These are phyloP conservation scores for Bipolaris sorokiniana DNA, from an alignment of 2,329 filamentous ascomycete species.

Conservation along the genomic window DNA sequence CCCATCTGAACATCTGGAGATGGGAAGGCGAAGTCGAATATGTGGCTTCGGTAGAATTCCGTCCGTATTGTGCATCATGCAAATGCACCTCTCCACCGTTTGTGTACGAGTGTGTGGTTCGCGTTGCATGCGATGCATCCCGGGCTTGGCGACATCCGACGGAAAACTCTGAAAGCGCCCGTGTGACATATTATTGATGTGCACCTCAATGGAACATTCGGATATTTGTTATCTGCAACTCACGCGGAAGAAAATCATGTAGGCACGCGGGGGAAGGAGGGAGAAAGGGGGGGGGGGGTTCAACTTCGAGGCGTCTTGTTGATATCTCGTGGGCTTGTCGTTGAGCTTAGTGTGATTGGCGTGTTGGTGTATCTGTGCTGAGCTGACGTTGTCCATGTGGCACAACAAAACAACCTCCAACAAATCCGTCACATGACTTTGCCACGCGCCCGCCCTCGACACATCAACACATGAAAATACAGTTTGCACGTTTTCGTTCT, in stretches of 20 bases:
- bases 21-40: not conserved
- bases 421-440: no score
- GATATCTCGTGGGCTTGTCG: no score
- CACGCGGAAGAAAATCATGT: not conserved
- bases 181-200: not conserved
- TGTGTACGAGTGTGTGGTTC: not conserved
- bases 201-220: not conserved
- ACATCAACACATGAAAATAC: no score
- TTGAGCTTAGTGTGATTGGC: no score
- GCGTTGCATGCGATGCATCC: not conserved
- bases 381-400: no score
- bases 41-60: not conserved
- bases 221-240: not conserved
- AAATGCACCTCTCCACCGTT: not conserved
- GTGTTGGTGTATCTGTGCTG: no score
- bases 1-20: not conserved
- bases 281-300: no score
- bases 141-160: slow-evolving; percentile 2
- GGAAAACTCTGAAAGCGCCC: slow-evolving; percentile 6
- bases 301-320: no score
- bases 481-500: no score
- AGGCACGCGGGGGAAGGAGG: not conserved
- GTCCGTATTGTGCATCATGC: not conserved
- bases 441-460: no score
- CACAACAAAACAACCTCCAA: no score